Evolutionary conservation across 2,329 filamentous ascomycete species (phyloP), one percentile per base, ranked within the genome.

Genomic region (Ophiostoma sp.): DNA sequence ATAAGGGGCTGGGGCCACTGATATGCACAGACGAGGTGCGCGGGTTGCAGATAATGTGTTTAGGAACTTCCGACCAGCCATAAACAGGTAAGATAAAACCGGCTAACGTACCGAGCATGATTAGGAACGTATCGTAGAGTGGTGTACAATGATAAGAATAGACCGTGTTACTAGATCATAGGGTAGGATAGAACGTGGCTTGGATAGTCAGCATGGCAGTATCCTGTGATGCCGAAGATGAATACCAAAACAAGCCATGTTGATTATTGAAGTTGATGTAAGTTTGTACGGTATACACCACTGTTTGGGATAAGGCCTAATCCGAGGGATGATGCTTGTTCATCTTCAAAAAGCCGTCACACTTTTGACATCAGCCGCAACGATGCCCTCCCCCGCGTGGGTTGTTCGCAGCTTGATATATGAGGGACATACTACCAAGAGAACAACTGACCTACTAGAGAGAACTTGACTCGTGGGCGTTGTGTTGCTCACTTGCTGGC

Each of bases 1-100:
- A 70, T 70, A 70, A 70, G 66, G 58, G 65, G 64, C 66, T 67
- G 44, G 69, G 64, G 58, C 67, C 64, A 70, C 68, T 68, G 69
- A 67, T 67, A 69, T 66, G 67, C 67, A 69, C 42, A 62, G 55
- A 62, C 36, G 16, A 27, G 44, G n/a, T 27, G 41, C 18, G 45
- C 16, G 58, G 5, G 6, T 7, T 38, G 49, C 14, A 55, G 49
- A 27, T 55, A 18, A 55, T 55, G 11, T 18, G 18, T 27, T 55
- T 18, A 55, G 5, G 18, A 18, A 18, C 6, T 27, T 52, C 9
- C 18, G 27, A 27, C 49, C 49, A 55, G 27, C n/a, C 27, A 27
- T 55, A 18, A 27, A 11, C 49, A 55, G 49, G 27, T 27, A n/a
- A 27, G 49, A 55, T 27, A n/a, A 27, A 55, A 11, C 12, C 49